These are phyloP conservation scores for Populus hybrid DNA, from an alignment of 441 rosid species.

Conservation along the genomic window DNA sequence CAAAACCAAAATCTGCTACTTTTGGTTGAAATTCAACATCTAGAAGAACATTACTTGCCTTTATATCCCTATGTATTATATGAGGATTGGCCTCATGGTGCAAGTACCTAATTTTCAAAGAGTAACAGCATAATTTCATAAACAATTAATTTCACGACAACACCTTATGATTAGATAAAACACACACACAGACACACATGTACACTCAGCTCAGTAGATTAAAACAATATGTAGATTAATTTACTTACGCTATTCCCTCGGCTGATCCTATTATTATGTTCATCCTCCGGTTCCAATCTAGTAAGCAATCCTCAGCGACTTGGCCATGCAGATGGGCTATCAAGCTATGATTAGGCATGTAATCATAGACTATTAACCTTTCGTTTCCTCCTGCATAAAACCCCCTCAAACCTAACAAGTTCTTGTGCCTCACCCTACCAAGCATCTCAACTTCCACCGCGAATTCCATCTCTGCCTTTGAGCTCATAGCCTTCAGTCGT, in stretches of 20 bases:
- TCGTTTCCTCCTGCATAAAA: slow-evolving; percentile 93
- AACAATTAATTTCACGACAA: too few species aligned
- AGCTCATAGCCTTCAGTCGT: slow-evolving; percentile 85
- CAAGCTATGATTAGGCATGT: slow-evolving; percentile 65
- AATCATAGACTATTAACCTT: slow-evolving; percentile 42
- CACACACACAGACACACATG: too few species aligned
- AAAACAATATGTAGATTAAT: neutral
- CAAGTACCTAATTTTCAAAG: slow-evolving; percentile 51
- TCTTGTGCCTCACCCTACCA: slow-evolving; percentile 84
- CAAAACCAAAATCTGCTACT: slow-evolving; percentile 80
- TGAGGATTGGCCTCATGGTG: slow-evolving; percentile 88
- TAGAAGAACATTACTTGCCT: slow-evolving; percentile 66
- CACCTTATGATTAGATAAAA: too few species aligned
- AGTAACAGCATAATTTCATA: neutral
- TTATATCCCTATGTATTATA: too few species aligned
- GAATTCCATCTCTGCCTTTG: slow-evolving; percentile 84
- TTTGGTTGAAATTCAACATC: slow-evolving; percentile 62
- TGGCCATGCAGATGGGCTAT: slow-evolving; percentile 86
- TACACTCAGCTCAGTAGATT: too few species aligned
- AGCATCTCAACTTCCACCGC: slow-evolving; percentile 86
- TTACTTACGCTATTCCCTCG: slow-evolving; percentile 79
- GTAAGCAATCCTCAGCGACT: slow-evolving; percentile 73
- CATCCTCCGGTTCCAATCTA: slow-evolving; percentile 71
- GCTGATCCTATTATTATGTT: slow-evolving; percentile 79
- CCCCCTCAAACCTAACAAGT: slow-evolving; percentile 73